Evolutionary conservation across 768 basidiomycete species (phyloP).

Genomic region (Suillus brevipes): DNA sequence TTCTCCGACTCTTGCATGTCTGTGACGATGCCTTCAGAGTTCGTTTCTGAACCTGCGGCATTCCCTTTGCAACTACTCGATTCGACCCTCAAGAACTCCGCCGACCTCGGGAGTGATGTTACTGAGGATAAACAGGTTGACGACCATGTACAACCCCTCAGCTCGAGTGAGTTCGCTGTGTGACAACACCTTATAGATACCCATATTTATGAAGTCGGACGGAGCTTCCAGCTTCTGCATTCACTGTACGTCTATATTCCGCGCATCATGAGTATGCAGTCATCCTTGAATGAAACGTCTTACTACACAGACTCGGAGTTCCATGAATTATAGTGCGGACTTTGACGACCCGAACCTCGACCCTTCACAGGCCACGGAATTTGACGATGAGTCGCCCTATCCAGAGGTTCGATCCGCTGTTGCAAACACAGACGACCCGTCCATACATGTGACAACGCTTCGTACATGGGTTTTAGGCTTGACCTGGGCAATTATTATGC

Average conservation of each 20-base stretch:
- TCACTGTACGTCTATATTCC: slow-evolving; percentile 19
- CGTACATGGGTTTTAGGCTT: slow-evolving; percentile 76
- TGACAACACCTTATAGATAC: slow-evolving; percentile 1
- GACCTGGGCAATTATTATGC: slow-evolving; percentile 62
- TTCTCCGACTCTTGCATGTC: neutral
- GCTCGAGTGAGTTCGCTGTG: slow-evolving; percentile 19
- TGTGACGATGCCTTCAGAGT: slow-evolving; percentile 23
- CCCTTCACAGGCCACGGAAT: slow-evolving; percentile 9
- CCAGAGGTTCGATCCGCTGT: slow-evolving; percentile 73
- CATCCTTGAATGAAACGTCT: neutral
- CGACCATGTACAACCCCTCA: slow-evolving; percentile 15
- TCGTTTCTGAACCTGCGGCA: slow-evolving; percentile 14
- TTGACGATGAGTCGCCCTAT: slow-evolving; percentile 68
- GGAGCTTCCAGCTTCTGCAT: slow-evolving; percentile 17
- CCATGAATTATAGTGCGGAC: slow-evolving; percentile 11
- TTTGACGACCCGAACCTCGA: slow-evolving; percentile 32
- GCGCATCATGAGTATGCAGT: neutral
- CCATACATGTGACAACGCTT: slow-evolving; percentile 60
- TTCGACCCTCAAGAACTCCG: slow-evolving; percentile 9
- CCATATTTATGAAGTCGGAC: neutral
- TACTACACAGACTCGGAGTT: neutral
- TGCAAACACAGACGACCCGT: slow-evolving; percentile 68
- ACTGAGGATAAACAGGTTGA: slow-evolving; percentile 28
- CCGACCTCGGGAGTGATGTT: slow-evolving; percentile 15
- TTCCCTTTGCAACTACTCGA: slow-evolving; percentile 18